These are phyloP conservation scores for Floccularia luteovirens DNA, from an alignment of 768 basidiomycete genomes.

Conservation along the genomic window DNA sequence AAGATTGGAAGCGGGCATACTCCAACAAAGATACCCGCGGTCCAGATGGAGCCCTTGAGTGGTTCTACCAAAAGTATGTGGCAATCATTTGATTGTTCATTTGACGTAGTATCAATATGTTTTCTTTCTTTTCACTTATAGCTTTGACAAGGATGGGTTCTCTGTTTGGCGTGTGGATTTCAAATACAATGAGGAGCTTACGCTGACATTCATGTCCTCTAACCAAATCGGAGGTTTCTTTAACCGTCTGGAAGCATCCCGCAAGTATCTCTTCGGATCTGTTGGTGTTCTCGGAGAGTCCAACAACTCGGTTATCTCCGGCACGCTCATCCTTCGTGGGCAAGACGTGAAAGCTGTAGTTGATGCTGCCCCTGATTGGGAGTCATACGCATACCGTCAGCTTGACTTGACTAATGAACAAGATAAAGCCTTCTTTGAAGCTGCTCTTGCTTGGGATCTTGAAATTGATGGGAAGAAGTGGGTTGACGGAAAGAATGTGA, in stretches of 20 bases:
- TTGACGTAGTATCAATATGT: neutral
- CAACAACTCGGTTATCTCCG: constrained; percentile 77
- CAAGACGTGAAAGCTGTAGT: constrained; percentile 64
- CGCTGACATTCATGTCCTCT: constrained; percentile 87
- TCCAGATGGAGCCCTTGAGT: constrained; percentile 74
- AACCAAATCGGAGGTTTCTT: constrained; percentile 96
- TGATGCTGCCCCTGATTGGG: constrained; percentile 83
- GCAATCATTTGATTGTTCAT: no score
- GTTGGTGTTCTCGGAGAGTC: constrained; percentile 80
- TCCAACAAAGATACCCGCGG: constrained; percentile 97
- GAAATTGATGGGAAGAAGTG: constrained; percentile 84
- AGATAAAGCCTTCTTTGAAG: constrained; percentile 90
- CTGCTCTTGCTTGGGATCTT: constrained; percentile 89
- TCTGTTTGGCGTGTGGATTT: constrained; percentile 90
- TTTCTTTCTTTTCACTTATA: constrained; percentile 17
- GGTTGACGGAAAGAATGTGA: constrained; percentile 85
- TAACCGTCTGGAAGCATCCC: constrained; percentile 94
- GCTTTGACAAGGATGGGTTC: constrained; percentile 86
- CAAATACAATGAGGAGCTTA: constrained; percentile 95
- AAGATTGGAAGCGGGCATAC: constrained; percentile 97
- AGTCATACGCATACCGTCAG: constrained; percentile 76
- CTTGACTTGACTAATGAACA: constrained; percentile 66
- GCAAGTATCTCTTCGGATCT: constrained; percentile 95
- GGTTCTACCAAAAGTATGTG: constrained; percentile 92
- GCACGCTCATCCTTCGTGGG: constrained; percentile 80